These are phyloP conservation scores for Phytophthora aleatoria DNA, from an alignment of 352 stramenopile genomes.

Conservation along the genomic window DNA sequence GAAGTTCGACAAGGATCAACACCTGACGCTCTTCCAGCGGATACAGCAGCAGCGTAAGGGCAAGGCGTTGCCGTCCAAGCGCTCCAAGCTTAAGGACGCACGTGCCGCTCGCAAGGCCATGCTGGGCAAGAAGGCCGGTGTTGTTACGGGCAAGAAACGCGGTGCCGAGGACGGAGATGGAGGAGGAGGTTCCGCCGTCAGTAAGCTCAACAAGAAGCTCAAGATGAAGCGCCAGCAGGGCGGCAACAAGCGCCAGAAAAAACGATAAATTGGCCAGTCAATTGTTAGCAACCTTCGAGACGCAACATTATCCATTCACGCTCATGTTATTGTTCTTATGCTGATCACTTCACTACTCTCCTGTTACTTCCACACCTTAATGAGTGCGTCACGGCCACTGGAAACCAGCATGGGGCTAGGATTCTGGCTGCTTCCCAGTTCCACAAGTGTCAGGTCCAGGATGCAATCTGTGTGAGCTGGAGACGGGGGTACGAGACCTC, in stretches of 20 bases:
- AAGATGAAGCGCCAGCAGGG: conserved; percentile 43
- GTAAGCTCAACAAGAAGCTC: conserved; percentile 43
- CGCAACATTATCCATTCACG: conserved; percentile 7
- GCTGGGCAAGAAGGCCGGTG: conserved; percentile 52
- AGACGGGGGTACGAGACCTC: conserved; percentile 87
- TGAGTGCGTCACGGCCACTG: conserved; percentile 93
- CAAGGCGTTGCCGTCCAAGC: conserved; percentile 81
- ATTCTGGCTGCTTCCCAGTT: conserved; percentile 76
- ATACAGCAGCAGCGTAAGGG: conserved; percentile 88
- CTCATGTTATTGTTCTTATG: conserved; percentile 21
- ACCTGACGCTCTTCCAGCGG: conserved; percentile 86
- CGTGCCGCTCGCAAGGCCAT: conserved; percentile 73
- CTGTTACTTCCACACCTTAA: conserved; percentile 95
- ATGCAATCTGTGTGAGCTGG: conserved; percentile 94
- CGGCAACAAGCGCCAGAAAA: conserved; percentile 47
- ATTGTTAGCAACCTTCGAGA: background rate
- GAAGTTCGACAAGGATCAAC: conserved; percentile 58
- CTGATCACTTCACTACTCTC: conserved; percentile 28
- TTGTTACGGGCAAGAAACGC: conserved; percentile 34
- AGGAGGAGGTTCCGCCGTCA: conserved; percentile 19
- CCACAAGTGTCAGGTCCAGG: conserved; percentile 94
- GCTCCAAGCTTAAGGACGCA: conserved; percentile 83
- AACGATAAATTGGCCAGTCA: conserved; percentile 29
- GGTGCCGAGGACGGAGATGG: conserved; percentile 36
- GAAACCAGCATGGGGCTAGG: conserved; percentile 89